Conservation (phyloP, 495 filamentous ascomycete genomes). For the Eremomyces bilateralis region DNA sequence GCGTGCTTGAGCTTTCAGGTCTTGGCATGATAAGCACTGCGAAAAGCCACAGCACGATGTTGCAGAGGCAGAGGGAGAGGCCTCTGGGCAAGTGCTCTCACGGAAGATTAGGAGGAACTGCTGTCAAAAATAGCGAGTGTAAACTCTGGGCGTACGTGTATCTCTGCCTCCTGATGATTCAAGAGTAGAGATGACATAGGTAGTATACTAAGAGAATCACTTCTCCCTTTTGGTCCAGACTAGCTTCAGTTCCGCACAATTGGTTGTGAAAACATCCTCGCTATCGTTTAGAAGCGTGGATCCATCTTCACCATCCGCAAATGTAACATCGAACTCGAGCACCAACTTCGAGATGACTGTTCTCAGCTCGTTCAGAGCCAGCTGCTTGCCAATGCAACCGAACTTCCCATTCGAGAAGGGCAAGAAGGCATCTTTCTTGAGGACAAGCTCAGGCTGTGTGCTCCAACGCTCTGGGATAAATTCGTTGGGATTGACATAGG, state of each 20-base stretch:
- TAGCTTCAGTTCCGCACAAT: background rate
- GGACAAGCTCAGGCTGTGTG: conserved; percentile 22
- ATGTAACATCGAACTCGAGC: conserved; percentile 21
- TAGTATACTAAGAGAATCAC: no score
- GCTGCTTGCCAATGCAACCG: conserved; percentile 28
- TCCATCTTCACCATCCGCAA: conserved; percentile 24
- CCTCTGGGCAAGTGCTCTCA: no score
- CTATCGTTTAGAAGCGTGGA: background rate
- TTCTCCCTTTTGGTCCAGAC: no score
- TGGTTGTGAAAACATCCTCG: background rate
- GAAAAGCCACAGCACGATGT: no score
- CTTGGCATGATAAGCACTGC: no score
- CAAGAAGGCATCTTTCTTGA: conserved; percentile 24
- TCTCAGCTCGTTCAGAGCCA: conserved; percentile 29
- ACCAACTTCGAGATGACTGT: conserved; percentile 23
- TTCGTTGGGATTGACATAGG: conserved; percentile 15
- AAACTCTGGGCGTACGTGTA: no score
- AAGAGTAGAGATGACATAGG: no score
- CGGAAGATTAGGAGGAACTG: no score
- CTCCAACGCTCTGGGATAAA: conserved; percentile 38
- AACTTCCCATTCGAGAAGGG: conserved; percentile 27
- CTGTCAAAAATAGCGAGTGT: no score
- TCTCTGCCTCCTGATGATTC: no score
- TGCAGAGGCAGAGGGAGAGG: no score
- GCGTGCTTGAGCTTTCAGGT: no score